phyloP scores from a whole-genome alignment of 208 protist species.

The Leishmania lainsoni region DNA sequence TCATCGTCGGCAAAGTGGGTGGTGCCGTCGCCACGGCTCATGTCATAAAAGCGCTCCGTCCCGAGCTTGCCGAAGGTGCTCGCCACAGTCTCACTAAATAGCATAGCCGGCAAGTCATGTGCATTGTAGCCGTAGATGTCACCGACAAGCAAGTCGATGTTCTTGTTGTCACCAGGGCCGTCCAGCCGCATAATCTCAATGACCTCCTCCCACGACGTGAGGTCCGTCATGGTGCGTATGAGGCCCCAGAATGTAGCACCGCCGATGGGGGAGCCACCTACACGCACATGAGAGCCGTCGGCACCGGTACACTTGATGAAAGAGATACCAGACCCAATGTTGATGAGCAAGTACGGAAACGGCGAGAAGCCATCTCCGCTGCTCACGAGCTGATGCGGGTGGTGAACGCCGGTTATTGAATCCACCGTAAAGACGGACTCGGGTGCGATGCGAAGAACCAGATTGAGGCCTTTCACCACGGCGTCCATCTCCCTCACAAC shows the following conservation, averaged over 20 bases:
- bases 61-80: slow-evolving; percentile 91
- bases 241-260: slow-evolving; percentile 98
- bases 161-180: slow-evolving; percentile 92
- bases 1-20: slow-evolving; percentile 45
- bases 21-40: slow-evolving; percentile 22
- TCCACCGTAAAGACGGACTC: slow-evolving; percentile 89
- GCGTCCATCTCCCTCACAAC: slow-evolving; percentile 91
- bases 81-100: slow-evolving; percentile 84
- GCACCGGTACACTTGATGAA: slow-evolving; percentile 93
- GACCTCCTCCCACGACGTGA: slow-evolving; percentile 95
- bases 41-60: slow-evolving; percentile 67
- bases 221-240: slow-evolving; percentile 91
- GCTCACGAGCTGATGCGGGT: slow-evolving; percentile 67
- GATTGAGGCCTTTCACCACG: slow-evolving; percentile 88
- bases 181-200: slow-evolving; percentile 93
- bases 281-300: slow-evolving; percentile 89
- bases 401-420: slow-evolving; percentile 49
- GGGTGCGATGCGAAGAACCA: slow-evolving; percentile 70
- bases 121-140: slow-evolving; percentile 98
- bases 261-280: slow-evolving; percentile 95
- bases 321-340: slow-evolving; percentile 97
- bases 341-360: slow-evolving; percentile 97
- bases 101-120: slow-evolving; percentile 86
- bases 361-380: slow-evolving; percentile 47
- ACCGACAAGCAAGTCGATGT: slow-evolving; percentile 97